Evolutionary conservation across 108 stramenopile species (phyloP), one percentile per base, ranked within the genome.

Genomic region (Fistulifera solaris): DNA sequence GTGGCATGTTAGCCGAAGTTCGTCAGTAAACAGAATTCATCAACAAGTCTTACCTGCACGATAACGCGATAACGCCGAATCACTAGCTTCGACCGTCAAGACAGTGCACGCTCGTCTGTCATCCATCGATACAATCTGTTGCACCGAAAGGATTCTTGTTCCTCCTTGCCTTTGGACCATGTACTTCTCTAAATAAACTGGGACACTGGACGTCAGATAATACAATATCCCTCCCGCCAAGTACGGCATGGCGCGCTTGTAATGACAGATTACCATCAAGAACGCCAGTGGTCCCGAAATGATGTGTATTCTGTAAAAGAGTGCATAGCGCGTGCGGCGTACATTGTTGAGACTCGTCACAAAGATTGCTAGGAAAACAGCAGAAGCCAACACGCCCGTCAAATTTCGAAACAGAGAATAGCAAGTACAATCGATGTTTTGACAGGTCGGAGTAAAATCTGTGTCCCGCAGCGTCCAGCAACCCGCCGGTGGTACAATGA

Each of bases 181-280:
- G 18, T 22, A 15, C n/a, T 13, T 54, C 48, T 77, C 65, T 2
- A 67, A 14, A 1, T 27, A 22, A 12, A 72, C 49, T 11, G 80
- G 80, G 25, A 80, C 17, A 38, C 65, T 62, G 7, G 54, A 54
- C 7, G 74, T 78, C 18, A 71, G 13, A 42, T 87, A 87, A 51
- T 75, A 79, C n/a, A 87, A 48, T 2, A 87, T 1, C 18, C 78
- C 65, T 14, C 75, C 75, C 13, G 71, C 62, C 27, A 80, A 40
- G 54, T 77, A 87, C 26, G 66, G 62, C 23, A 82, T 72, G 51
- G 73, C 56, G 40, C 68, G 70, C 31, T 80, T 75, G 61, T 73
- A 77, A 68, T 87, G 85, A 54, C 80, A 50, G 4, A 79, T 39
- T 21, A 73, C 40, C 12, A 52, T 52, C 10, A 78, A 31, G 23